Base-by-base conservation (phyloP, 495 filamentous ascomycete species). In the Peziza echinospora region DNA sequence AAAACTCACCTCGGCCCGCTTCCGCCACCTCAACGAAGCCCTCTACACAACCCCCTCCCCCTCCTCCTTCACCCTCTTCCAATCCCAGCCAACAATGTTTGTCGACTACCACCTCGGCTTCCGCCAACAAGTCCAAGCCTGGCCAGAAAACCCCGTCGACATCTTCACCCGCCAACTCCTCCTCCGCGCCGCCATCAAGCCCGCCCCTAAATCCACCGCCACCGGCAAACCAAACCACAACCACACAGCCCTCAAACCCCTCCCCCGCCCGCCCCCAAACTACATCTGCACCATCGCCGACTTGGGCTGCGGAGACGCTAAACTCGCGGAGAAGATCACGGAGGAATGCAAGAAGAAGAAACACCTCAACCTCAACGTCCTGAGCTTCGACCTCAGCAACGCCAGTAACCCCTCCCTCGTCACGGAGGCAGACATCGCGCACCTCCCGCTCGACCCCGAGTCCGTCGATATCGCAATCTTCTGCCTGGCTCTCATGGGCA, bases 401-500 rank as follows among this genome's bases (percentile, higher is more conserved):
- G 30, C 13, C 19, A 2, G 30, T 4, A 37, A 37, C 6, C 65
- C 75, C 5, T n/a, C n/a, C n/a, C 71, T 85, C 8, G 76, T 97
- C 45, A 92, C 82, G 8, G 71, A 77, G 47, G 82, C 89, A 2
- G 89, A 97, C 62, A 84, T 93, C 45, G 77, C 84, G 16, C 71
- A 80, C 47, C 67, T 97, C 2, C 84, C 84, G 0, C 58, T 93
- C 1, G 62, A 65, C 21, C 75, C 84, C 43, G 72, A 71, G 43
- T 71, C 68, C 28, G 77, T 84, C 21, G 84, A 97, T 57, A 68
- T 97, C 13, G 80, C 81, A 6, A 72, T 96, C 45, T 93, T 94
- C 66, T 97, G 89, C 63, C 68, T 97, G 21, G 87, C 87, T 47
- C 71, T 97, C 34, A 97, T 97, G 89, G 89, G 91, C 53, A 96